These are phyloP conservation scores for Cucurbita moschata DNA, from an alignment of 306 rosid genomes.

Conservation along the genomic window DNA sequence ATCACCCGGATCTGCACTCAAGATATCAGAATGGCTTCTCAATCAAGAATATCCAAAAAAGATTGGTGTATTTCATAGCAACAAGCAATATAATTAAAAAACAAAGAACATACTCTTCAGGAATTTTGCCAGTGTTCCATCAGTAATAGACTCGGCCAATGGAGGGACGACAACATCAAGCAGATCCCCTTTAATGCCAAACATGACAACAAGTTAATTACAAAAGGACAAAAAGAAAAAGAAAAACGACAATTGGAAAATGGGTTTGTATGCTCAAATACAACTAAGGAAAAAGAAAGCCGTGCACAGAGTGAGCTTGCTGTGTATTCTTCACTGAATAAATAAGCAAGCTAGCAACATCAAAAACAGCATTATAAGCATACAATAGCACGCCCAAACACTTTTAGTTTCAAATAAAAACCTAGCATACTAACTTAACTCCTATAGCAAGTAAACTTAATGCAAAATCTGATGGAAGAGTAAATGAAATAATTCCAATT, in stretches of 20 bases:
- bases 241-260: neutral
- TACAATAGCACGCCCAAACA: too few relatives aligned
- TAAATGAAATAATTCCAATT: neutral
- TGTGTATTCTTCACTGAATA: neutral
- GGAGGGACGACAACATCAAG: slow-evolving; percentile 72
- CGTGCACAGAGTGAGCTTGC: neutral
- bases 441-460: neutral
- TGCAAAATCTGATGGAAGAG: neutral
- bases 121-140: slow-evolving; percentile 62
- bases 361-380: neutral
- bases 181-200: slow-evolving; percentile 37
- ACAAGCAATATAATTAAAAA: neutral
- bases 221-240: neutral
- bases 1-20: slow-evolving; percentile 57
- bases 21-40: neutral
- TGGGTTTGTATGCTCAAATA: neutral
- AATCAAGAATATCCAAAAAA: neutral
- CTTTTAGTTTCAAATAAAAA: too few relatives aligned
- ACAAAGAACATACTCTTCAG: slow-evolving; percentile 47
- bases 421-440: too few relatives aligned
- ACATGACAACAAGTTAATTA: slow-evolving; percentile 12
- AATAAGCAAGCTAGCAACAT: neutral
- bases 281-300: neutral
- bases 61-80: neutral
- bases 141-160: slow-evolving; percentile 68